Conservation (phyloP, 768 basidiomycete species). For the Steccherinum ochraceum region DNA sequence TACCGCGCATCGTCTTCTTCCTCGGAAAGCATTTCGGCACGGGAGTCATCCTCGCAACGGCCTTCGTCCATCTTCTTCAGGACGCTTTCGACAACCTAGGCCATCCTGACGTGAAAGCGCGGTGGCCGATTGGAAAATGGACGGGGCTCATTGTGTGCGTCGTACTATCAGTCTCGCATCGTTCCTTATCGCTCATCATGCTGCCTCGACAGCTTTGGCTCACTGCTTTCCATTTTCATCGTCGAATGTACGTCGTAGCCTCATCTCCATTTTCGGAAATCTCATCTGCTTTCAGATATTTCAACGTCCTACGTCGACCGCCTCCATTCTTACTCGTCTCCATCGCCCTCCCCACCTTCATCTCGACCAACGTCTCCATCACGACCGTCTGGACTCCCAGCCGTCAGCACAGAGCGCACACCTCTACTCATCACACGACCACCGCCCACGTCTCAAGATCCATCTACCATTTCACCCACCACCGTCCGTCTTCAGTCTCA, state of each 20-base stretch:
- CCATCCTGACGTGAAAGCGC: constrained; percentile 35
- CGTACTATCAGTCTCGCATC: too few species aligned
- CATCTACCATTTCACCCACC: too few species aligned
- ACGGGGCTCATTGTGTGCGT: constrained; percentile 76
- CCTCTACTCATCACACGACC: too few species aligned
- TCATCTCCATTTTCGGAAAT: too few species aligned
- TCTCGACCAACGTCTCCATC: constrained; percentile 10
- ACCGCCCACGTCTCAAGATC: too few species aligned
- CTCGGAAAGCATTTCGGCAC: constrained; percentile 88
- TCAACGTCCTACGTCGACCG: constrained; percentile 73
- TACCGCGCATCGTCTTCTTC: constrained; percentile 70
- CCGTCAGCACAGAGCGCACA: constrained; percentile 2
- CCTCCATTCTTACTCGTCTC: constrained; percentile 56
- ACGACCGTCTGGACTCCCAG: constrained; percentile 6
- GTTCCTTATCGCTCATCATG: too few species aligned
- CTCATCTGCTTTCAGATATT: constrained; percentile 58
- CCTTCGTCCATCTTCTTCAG: constrained; percentile 75
- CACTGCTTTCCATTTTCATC: constrained; percentile 66
- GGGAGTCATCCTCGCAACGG: constrained; percentile 77
- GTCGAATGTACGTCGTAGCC: constrained; percentile 69
- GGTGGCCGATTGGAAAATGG: constrained; percentile 47
- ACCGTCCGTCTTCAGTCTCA: too few species aligned
- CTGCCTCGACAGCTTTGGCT: constrained; percentile 42
- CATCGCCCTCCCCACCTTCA: constrained; percentile 22
- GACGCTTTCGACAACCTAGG: constrained; percentile 64